A percentile compares a stretch with the other conserved stretches of the same genome.
These are phyloP conservation scores for Linaria vulgaris DNA, from an alignment of 257 asterid genomes.

Conservation along the genomic window DNA sequence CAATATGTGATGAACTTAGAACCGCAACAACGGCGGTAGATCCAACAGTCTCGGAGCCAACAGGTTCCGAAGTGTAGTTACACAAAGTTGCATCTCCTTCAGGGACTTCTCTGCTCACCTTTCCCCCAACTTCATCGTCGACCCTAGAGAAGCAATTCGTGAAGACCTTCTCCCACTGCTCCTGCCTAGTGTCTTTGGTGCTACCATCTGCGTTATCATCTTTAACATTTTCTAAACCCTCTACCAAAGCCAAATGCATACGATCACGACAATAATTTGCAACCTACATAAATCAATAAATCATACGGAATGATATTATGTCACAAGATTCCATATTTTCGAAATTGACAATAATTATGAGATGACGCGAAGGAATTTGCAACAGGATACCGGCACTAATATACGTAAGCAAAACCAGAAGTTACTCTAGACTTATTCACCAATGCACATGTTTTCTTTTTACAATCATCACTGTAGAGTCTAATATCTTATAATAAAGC, in stretches of 20 bases:
- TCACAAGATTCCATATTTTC: neutral
- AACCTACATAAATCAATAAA: constrained; percentile 42
- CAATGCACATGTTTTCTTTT: neutral
- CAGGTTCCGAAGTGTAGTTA: constrained; percentile 38
- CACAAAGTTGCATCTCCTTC: constrained; percentile 30
- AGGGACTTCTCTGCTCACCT: constrained; percentile 28
- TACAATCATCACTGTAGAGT: too few species aligned
- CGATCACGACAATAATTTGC: constrained; percentile 77
- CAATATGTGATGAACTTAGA: constrained; percentile 70
- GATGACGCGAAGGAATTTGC: neutral
- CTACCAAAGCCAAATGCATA: constrained; percentile 61
- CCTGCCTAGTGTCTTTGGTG: constrained; percentile 48
- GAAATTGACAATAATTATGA: neutral
- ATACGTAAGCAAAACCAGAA: neutral
- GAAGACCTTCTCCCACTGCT: constrained; percentile 68
- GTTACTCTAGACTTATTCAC: neutral
- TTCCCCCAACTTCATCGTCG: constrained; percentile 81
- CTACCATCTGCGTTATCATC: constrained; percentile 37
- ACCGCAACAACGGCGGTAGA: constrained; percentile 86
- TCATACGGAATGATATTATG: neutral
- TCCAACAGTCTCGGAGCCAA: constrained; percentile 80
- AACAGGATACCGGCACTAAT: neutral
- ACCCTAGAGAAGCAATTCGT: constrained; percentile 64
- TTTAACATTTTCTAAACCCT: constrained; percentile 45
- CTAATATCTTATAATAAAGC: too few species aligned